Percentiles rank a stretch among this genome's conserved stretches.
Evolutionary conservation across 208 protist genomes (phyloP).

Genomic region (Tritrichomonas foetus): DNA sequence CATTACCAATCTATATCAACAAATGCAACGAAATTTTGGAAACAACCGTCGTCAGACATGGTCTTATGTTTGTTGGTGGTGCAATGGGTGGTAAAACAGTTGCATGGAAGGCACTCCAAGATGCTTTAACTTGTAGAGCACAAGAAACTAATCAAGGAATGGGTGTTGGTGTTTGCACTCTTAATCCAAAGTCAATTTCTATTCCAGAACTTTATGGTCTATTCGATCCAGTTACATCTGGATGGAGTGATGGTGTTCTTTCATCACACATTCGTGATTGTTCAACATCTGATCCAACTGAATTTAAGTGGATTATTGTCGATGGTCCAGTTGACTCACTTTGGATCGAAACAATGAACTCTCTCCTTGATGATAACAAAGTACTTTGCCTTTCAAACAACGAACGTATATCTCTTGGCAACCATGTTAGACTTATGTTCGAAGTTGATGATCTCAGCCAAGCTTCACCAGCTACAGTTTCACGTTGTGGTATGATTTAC

Average conservation of each 20-base stretch:
- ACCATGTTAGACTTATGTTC: conserved; percentile 60
- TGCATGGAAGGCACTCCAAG: conserved; percentile 44
- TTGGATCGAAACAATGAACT: conserved; percentile 99
- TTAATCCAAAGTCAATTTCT: conserved; percentile 71
- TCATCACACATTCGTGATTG: conserved; percentile 77
- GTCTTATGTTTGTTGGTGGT: conserved; percentile 91
- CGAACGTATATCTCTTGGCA: conserved; percentile 74
- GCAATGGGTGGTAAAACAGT: conserved; percentile 78
- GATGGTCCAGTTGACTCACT: conserved; percentile 95
- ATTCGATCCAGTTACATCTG: conserved; percentile 79
- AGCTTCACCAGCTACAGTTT: conserved; percentile 96
- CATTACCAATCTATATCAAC: conserved; percentile 44
- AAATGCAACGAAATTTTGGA: conserved; percentile 90
- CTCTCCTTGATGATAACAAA: conserved; percentile 96
- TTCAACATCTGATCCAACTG: conserved; percentile 54
- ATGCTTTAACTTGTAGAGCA: not conserved
- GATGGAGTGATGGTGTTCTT: conserved; percentile 92
- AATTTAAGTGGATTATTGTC: conserved; percentile 63
- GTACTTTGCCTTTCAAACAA: conserved; percentile 89
- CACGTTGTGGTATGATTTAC: conserved; percentile 94
- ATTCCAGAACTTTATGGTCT: conserved; percentile 68
- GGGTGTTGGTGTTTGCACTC: conserved; percentile 60
- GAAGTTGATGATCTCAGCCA: conserved; percentile 83
- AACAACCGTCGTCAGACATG: conserved; percentile 84
- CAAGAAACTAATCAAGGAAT: conserved; percentile 47